Conservation (phyloP, 345 rosid genomes). For the Acer saccharum region DNA sequence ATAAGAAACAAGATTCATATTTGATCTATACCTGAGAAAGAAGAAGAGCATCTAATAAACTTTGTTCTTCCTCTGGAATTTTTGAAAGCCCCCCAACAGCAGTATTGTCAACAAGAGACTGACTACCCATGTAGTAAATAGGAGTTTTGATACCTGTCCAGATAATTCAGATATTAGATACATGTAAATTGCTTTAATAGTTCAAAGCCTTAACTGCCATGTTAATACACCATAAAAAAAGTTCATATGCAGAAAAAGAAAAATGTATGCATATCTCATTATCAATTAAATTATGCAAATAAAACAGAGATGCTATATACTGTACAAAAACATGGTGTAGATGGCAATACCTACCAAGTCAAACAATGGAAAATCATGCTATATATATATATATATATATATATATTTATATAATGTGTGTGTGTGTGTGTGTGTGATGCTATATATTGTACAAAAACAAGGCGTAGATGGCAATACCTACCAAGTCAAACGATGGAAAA, state of each 20-base stretch:
- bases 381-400: no score
- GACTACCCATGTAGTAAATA: conserved; percentile 30
- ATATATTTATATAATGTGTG: no score
- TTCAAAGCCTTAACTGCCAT: background rate
- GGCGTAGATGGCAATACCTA: no score
- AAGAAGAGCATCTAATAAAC: conserved; percentile 36
- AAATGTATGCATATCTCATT: background rate
- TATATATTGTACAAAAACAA: no score
- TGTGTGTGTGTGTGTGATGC: no score
- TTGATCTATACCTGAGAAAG: conserved; percentile 33
- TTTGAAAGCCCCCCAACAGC: conserved; percentile 9
- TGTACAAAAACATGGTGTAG: background rate
- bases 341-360: no score
- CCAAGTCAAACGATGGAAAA: no score
- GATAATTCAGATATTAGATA: conserved; percentile 5
- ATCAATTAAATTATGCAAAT: background rate
- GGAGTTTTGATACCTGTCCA: conserved; percentile 32
- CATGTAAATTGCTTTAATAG: background rate
- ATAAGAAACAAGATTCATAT: background rate
- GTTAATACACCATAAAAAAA: background rate
- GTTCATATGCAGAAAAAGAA: background rate
- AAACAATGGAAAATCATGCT: no score
- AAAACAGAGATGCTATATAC: background rate
- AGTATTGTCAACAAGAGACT: conserved; percentile 22
- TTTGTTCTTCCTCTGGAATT: conserved; percentile 31